These are phyloP conservation scores for Fibroporia radiculosa DNA, from an alignment of 768 basidiomycete genomes.

Conservation along the genomic window DNA sequence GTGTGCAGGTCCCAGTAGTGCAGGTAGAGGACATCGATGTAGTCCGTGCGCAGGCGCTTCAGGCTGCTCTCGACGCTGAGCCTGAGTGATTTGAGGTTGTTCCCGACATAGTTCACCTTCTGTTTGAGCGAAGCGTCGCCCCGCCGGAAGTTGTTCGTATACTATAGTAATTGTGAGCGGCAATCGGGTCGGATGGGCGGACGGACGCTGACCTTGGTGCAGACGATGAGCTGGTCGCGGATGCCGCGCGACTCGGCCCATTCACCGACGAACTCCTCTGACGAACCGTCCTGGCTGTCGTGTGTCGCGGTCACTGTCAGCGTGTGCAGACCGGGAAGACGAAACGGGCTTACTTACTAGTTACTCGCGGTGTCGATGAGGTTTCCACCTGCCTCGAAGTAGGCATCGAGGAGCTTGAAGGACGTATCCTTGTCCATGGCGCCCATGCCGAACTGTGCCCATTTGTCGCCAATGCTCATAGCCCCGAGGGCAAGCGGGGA, in stretches of 20 bases:
- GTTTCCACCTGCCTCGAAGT: slow-evolving; percentile 26
- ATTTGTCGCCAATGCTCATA: slow-evolving; percentile 32
- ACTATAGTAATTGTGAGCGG: background rate
- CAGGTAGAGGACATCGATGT: slow-evolving; percentile 35
- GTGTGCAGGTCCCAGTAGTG: slow-evolving; percentile 32
- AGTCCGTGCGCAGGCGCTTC: slow-evolving; percentile 30
- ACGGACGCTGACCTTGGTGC: slow-evolving; percentile 17
- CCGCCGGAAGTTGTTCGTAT: slow-evolving; percentile 3
- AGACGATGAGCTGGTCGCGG: slow-evolving; percentile 30
- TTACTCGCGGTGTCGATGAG: slow-evolving; percentile 29
- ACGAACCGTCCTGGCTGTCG: slow-evolving; percentile 27
- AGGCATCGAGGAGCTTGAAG: slow-evolving; percentile 22
- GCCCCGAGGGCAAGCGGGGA: slow-evolving; percentile 32
- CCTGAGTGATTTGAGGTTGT: slow-evolving; percentile 27
- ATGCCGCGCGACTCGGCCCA: slow-evolving; percentile 30
- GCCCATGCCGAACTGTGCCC: slow-evolving; percentile 23
- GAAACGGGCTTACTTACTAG: slow-evolving; percentile 17
- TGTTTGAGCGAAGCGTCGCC: slow-evolving; percentile 22
- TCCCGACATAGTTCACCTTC: slow-evolving; percentile 32
- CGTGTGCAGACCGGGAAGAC: background rate
- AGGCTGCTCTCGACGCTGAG: slow-evolving; percentile 23
- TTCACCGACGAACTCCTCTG: slow-evolving; percentile 33
- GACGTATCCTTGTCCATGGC: slow-evolving; percentile 27
- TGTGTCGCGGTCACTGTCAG: background rate
- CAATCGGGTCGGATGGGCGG: background rate